A percentile compares a stretch with the other conserved stretches of the same genome.
Evolutionary conservation across 179 eudicot genomes (phyloP).

Genomic region (Beta macrorhiza): DNA sequence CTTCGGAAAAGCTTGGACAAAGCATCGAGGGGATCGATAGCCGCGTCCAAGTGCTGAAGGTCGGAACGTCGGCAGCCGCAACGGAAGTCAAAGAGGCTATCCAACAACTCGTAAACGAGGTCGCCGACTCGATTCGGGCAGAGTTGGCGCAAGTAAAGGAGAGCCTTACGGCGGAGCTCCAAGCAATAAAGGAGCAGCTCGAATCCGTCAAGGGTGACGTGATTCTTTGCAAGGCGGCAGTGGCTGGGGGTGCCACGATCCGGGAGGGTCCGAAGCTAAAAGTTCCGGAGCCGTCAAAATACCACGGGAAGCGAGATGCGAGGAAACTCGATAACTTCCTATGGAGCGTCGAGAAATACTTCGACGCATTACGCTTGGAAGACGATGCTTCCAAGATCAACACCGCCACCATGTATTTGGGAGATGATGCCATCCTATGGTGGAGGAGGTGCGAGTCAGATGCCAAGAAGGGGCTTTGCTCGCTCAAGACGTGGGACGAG

Average conservation of each 20-base stretch:
- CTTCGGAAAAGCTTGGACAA: too few species aligned
- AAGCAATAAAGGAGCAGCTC: neutral
- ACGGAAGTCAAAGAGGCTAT: neutral
- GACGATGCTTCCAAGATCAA: neutral
- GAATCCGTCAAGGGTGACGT: neutral
- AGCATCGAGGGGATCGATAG: neutral
- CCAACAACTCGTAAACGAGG: neutral
- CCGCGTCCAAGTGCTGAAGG: neutral
- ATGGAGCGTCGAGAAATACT: neutral
- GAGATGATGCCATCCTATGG: neutral
- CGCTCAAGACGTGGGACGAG: conserved; percentile 6
- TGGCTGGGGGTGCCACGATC: neutral
- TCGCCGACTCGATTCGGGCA: neutral
- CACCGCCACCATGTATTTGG: neutral
- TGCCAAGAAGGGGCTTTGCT: too few species aligned
- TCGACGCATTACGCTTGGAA: neutral
- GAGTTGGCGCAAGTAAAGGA: neutral
- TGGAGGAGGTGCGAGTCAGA: neutral
- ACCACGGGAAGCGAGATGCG: too few species aligned
- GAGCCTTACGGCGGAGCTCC: neutral
- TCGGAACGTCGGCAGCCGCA: neutral
- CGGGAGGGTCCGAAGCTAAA: neutral
- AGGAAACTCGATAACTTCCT: neutral
- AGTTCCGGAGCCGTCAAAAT: too few species aligned
- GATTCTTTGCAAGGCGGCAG: neutral